Evolutionary conservation across 2,329 filamentous ascomycete genomes (phyloP).

Genomic region (Penicillium sclerotiorum): DNA sequence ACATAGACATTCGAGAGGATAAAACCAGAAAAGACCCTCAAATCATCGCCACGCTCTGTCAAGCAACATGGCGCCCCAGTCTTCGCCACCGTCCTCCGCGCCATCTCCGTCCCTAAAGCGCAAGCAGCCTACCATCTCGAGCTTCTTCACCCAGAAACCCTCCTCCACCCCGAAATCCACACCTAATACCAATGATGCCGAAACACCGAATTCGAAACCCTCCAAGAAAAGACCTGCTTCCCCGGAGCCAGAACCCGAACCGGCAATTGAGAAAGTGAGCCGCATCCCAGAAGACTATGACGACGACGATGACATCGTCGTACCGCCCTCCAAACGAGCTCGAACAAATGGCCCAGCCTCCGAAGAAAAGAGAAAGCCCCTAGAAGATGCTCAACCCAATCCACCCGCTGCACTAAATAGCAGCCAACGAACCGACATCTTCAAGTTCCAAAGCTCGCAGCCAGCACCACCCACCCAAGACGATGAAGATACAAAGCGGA

Average conservation of each 20-base stretch:
- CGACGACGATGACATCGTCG: conserved; percentile 45
- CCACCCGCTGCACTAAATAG: conserved; percentile 36
- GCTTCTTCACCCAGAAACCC: conserved; percentile 72
- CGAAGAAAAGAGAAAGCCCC: conserved; percentile 10
- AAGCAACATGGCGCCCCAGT: conserved; percentile 34
- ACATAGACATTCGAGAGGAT: background rate
- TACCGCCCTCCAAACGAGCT: conserved; percentile 46
- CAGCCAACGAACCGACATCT: conserved; percentile 59
- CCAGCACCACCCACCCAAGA: conserved; percentile 38
- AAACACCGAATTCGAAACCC: conserved; percentile 5
- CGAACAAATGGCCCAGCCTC: conserved; percentile 27
- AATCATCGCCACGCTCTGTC: background rate
- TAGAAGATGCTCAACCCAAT: conserved; percentile 4
- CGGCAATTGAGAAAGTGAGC: conserved; percentile 9
- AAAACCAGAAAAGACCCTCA: no score
- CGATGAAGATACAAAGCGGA: conserved; percentile 53
- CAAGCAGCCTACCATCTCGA: conserved; percentile 75
- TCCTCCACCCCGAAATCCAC: conserved; percentile 23
- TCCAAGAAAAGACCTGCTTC: conserved; percentile 16
- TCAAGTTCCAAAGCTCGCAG: conserved; percentile 59
- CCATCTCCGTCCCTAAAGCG: conserved; percentile 39
- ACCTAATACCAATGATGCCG: conserved; percentile 11
- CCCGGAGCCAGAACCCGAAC: conserved; percentile 4
- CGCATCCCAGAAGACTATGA: conserved; percentile 23
- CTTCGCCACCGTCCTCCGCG: conserved; percentile 37